Evolutionary conservation across 2,329 filamentous ascomycete genomes (phyloP).

Genomic region (Dryadomyces sulphureus): DNA sequence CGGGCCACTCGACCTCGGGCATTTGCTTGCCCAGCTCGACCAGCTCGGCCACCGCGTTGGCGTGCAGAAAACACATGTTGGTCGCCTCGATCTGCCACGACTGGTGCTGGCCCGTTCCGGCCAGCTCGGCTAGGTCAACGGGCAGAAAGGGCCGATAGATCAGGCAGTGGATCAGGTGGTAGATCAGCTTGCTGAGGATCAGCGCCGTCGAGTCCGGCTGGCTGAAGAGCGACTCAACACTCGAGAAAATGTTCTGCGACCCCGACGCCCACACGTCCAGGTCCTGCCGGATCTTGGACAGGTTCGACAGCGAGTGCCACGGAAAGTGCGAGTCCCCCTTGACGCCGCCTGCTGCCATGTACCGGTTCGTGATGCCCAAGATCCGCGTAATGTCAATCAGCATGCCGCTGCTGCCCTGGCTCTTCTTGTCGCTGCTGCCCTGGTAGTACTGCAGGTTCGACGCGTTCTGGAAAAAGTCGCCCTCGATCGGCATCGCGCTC

Average conservation of each 20-base stretch:
- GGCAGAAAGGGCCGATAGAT: slow-evolving; percentile 79
- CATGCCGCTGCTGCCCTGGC: slow-evolving; percentile 64
- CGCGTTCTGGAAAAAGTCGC: slow-evolving; percentile 66
- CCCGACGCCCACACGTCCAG: slow-evolving; percentile 75
- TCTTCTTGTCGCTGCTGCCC: slow-evolving; percentile 47
- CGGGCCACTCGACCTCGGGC: slow-evolving; percentile 67
- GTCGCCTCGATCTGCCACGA: slow-evolving; percentile 89
- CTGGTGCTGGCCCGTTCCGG: slow-evolving; percentile 69
- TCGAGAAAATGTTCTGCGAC: slow-evolving; percentile 65
- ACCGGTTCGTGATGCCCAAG: slow-evolving; percentile 68
- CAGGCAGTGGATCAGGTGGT: slow-evolving; percentile 74
- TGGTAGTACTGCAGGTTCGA: slow-evolving; percentile 65
- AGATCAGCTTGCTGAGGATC: slow-evolving; percentile 73
- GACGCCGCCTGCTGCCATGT: slow-evolving; percentile 71
- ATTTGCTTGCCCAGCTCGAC: slow-evolving; percentile 65
- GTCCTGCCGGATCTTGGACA: slow-evolving; percentile 76
- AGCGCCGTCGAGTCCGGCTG: slow-evolving; percentile 65
- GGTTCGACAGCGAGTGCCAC: slow-evolving; percentile 73
- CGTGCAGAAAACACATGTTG: slow-evolving; percentile 72
- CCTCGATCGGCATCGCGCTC: slow-evolving; percentile 49
- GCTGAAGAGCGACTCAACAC: slow-evolving; percentile 59
- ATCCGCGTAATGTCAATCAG: slow-evolving; percentile 75
- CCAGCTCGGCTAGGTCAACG: slow-evolving; percentile 67
- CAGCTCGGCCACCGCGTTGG: slow-evolving; percentile 74
- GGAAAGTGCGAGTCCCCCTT: slow-evolving; percentile 85